phyloP scores from a whole-genome alignment of 2,329 filamentous ascomycete genomes.

The Arthrobotrys entomopaga region DNA sequence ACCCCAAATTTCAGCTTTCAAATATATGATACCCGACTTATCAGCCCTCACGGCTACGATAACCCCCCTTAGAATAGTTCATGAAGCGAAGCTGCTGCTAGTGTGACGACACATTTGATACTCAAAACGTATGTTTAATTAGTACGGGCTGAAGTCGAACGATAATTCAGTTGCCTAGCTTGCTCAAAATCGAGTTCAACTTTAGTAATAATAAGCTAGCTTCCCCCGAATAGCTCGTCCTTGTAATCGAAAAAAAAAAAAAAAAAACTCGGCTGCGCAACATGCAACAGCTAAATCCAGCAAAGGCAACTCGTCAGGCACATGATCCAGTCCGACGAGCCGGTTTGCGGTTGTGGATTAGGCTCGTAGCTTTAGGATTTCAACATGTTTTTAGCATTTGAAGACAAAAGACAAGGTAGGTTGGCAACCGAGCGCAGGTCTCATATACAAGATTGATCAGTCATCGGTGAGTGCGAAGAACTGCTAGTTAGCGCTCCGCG shows the following conservation, averaged over 20 bases:
- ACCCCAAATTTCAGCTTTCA: not conserved
- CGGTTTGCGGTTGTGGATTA: not conserved
- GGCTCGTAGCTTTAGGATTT: not conserved
- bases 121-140: no score
- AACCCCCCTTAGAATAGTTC: no score
- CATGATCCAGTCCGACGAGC: not conserved
- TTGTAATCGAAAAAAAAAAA: not conserved
- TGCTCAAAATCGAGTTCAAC: no score
- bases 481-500: no score
- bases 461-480: not conserved
- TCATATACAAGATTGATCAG: not conserved
- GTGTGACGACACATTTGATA: no score
- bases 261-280: not conserved
- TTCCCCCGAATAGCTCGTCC: not conserved
- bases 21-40: no score
- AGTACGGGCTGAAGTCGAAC: no score
- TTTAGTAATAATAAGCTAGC: no score
- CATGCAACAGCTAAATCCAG: not conserved
- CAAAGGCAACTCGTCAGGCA: conserved; percentile 3
- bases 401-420: no score
- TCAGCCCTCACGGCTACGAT: no score
- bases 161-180: no score
- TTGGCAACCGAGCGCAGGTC: not conserved
- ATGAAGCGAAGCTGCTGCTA: no score
- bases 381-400: not conserved